These are phyloP conservation scores for Urochloa ruziziensis DNA, from an alignment of 176 grass and related monocot genomes.

Conservation along the genomic window DNA sequence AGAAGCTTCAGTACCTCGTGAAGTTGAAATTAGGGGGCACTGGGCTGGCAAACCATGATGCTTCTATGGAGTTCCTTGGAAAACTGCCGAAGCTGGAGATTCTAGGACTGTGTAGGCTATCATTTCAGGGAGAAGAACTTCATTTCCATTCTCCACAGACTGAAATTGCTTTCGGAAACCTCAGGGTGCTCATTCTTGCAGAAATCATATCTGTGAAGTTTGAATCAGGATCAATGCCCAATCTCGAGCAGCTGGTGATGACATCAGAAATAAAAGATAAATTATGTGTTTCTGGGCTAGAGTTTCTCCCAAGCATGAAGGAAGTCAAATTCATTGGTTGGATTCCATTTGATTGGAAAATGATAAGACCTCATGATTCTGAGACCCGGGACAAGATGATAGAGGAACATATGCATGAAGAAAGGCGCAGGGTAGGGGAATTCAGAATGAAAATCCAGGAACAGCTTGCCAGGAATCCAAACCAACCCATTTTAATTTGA, in stretches of 20 bases:
- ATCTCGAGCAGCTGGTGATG: not conserved
- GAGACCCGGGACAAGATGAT: accelerated
- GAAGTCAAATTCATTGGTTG: not conserved
- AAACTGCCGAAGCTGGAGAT: not conserved
- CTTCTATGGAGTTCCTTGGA: not conserved
- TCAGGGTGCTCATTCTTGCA: not conserved
- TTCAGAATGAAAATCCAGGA: not conserved
- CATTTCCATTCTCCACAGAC: not conserved
- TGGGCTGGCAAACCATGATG: not conserved
- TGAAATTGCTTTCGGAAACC: not conserved
- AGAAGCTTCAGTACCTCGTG: not conserved
- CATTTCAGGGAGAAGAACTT: not conserved
- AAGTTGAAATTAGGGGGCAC: not conserved
- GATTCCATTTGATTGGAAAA: accelerated
- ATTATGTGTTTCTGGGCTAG: not conserved
- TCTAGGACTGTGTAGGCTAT: accelerated
- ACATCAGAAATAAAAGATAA: not conserved
- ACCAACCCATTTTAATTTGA: not conserved
- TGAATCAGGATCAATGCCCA: not conserved
- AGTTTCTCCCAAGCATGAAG: not conserved
- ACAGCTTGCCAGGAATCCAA: not conserved
- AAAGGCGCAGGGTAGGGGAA: not conserved
- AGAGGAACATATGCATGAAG: not conserved
- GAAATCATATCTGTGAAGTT: not conserved
- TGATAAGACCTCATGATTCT: accelerated